These are phyloP conservation scores for Pichia heedii DNA, from an alignment of 805 yeast genomes.

Conservation along the genomic window DNA sequence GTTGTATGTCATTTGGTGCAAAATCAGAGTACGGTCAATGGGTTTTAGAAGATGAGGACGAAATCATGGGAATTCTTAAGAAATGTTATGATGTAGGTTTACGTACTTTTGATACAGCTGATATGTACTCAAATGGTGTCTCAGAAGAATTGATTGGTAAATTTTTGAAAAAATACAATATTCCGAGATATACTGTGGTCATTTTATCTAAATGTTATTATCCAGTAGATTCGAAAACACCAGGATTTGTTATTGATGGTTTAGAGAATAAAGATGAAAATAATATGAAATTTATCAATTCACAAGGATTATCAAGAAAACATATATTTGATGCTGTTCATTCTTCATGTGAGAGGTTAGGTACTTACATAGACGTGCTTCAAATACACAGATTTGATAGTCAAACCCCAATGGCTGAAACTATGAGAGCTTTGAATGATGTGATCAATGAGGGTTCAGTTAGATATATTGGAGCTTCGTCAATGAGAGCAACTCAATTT, in stretches of 20 bases:
- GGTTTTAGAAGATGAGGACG: slow-evolving; percentile 38
- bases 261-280: neutral
- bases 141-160: slow-evolving; percentile 22
- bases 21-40: slow-evolving; percentile 31
- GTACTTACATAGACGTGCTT: slow-evolving; percentile 43
- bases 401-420: slow-evolving; percentile 40
- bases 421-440: slow-evolving; percentile 47
- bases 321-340: slow-evolving; percentile 38
- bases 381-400: slow-evolving; percentile 50
- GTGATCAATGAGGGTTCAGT: slow-evolving; percentile 36
- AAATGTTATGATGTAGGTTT: slow-evolving; percentile 30
- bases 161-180: slow-evolving; percentile 21
- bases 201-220: slow-evolving; percentile 21
- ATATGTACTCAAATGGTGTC: slow-evolving; percentile 23
- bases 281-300: slow-evolving; percentile 19
- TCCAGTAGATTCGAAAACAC: slow-evolving; percentile 7
- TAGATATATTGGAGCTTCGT: slow-evolving; percentile 53
- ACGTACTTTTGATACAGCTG: slow-evolving; percentile 37
- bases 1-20: slow-evolving; percentile 30
- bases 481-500: slow-evolving; percentile 49
- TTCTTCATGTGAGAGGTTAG: slow-evolving; percentile 35
- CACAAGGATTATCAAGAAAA: slow-evolving; percentile 35
- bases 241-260: slow-evolving; percentile 5
- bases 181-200: slow-evolving; percentile 23
- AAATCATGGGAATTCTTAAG: slow-evolving; percentile 35